Base-by-base conservation (phyloP, 164 flowering plant genomes). In the Warburgia ugandensis region DNA sequence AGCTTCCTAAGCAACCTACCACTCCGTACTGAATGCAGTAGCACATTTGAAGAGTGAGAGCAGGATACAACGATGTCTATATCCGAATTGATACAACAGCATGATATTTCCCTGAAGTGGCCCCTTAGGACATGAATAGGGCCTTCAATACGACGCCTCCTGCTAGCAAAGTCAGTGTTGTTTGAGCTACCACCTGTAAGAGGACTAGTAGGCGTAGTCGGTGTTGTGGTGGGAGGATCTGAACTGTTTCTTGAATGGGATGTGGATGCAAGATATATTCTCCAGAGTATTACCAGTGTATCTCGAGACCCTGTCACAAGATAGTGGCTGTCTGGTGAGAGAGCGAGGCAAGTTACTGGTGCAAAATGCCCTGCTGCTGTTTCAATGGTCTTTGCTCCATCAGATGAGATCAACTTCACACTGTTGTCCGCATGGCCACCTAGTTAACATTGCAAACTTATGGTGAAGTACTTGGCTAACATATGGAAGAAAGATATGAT, bases 361-460 rank as follows among this genome's bases (percentile, higher is more conserved):
- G 92, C 99, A 76, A 83, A 94, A 55, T 94, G 99, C 22, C 76
- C 95, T 46, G 53, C 45, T 45, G 99, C 97, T 50, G 79, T 73
- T 72, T 94, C 99, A 48, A 94, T 65, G 40, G 94, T 84, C 76
- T 77, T 94, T 59, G 95, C 99, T 50, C 92, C 97, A 63, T 94
- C 97, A 21, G 84, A 67, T 55, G 97, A 78, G 67, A 92, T 48
- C 38, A 92, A 59, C 77, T 79, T 83, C 55, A 92, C 64, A 61
- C 95, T 89, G 65, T 77, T 83, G 60, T 94, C 99, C 26, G 72
- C 82, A 70, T 94, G 97, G 23, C 99, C 99, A 67, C 99, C 99
- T 94, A 60, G 37, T 35, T 30, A 54, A 52, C 16, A 39, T 12
- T n/a, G n/a, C n/a, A n/a, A n/a, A n/a, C n/a, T n/a, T n/a, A n/a